Evolutionary conservation across 169 alveolate species (phyloP).

Genomic region (Plasmodium gallinaceum): DNA sequence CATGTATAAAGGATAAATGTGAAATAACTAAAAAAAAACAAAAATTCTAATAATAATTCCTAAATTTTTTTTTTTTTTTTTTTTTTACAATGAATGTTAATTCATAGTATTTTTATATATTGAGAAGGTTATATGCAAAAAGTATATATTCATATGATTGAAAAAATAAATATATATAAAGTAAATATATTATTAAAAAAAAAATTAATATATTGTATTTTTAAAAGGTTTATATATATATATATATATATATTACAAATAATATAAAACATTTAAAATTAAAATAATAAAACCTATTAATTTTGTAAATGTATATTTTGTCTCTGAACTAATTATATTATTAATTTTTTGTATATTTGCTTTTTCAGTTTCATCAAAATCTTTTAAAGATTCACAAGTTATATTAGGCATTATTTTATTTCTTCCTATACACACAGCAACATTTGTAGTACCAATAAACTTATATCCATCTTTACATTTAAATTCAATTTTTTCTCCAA

Average conservation of each 20-base stretch:
- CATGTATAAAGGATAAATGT: too few species aligned
- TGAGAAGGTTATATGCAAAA: too few species aligned
- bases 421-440: constrained; percentile 48
- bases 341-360: constrained; percentile 44
- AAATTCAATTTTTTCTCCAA: constrained; percentile 64
- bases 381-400: constrained; percentile 46
- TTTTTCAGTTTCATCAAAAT: constrained; percentile 23
- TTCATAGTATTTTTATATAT: too few species aligned
- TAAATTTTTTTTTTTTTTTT: too few species aligned
- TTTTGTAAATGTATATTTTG: background rate
- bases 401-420: constrained; percentile 57
- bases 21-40: too few species aligned
- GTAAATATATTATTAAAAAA: background rate
- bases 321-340: constrained; percentile 11
- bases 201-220: too few species aligned
- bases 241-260: background rate
- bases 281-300: background rate
- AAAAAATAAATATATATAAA: background rate
- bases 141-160: background rate
- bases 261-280: background rate
- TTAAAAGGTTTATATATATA: background rate
- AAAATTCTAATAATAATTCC: too few species aligned
- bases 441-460: constrained; percentile 46
- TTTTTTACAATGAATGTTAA: too few species aligned
- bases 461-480: constrained; percentile 59